Conservation (phyloP, 192 early-diverging fungal genomes). For the Backusella circina region DNA sequence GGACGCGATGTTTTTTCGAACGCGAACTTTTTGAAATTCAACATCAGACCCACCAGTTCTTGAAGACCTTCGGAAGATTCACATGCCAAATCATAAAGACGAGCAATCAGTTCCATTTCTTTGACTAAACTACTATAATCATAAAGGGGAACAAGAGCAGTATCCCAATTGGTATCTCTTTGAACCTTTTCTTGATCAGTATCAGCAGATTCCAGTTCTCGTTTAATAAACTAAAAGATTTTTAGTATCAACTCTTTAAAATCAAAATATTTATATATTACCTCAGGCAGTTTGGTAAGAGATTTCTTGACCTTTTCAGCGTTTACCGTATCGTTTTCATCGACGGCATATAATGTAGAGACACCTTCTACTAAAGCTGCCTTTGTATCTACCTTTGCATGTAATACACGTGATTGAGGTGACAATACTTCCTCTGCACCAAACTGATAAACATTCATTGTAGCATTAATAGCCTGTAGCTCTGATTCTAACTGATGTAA, state of each 20-base stretch:
- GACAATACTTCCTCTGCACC: slow-evolving; percentile 8
- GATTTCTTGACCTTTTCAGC: slow-evolving; percentile 39
- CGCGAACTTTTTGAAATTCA: slow-evolving; percentile 34
- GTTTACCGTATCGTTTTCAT: slow-evolving; percentile 48
- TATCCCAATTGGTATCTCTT: slow-evolving; percentile 8
- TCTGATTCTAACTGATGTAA: slow-evolving; percentile 42
- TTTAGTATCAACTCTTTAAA: background rate
- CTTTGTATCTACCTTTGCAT: slow-evolving; percentile 45
- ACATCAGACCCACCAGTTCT: slow-evolving; percentile 31
- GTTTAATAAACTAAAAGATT: background rate
- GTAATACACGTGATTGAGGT: slow-evolving; percentile 15
- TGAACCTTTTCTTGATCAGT: background rate
- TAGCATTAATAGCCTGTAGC: slow-evolving; percentile 22
- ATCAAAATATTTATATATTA: background rate
- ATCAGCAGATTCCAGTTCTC: background rate
- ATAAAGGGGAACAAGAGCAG: slow-evolving; percentile 23
- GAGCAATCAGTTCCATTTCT: slow-evolving; percentile 48
- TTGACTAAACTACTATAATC: slow-evolving; percentile 44
- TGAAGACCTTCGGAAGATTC: background rate
- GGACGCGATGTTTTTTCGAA: slow-evolving; percentile 49
- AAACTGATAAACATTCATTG: slow-evolving; percentile 16
- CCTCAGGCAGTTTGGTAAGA: slow-evolving; percentile 47
- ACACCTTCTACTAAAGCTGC: slow-evolving; percentile 62
- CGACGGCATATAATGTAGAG: slow-evolving; percentile 65
- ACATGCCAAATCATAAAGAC: slow-evolving; percentile 25